Evolutionary conservation across 208 protist species (phyloP).

Genomic region (Novymonas esmeraldas): DNA sequence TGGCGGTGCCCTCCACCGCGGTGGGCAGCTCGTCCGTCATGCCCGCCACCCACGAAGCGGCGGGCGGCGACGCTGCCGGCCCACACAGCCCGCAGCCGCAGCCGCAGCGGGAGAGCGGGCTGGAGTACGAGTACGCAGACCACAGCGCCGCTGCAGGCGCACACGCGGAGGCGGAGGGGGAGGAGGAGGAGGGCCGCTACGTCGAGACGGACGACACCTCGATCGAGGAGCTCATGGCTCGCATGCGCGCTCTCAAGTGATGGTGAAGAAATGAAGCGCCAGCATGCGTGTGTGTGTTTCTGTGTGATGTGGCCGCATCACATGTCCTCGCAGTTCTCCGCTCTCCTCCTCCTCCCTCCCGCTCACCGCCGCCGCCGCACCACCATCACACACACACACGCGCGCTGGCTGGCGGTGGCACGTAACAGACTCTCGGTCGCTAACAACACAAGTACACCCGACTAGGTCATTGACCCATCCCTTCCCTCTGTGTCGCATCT

Average conservation of each 20-base stretch:
- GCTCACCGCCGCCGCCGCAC: not conserved
- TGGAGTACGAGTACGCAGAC: constrained; percentile 48
- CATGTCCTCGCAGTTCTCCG: not conserved
- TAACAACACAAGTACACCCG: too few relatives aligned
- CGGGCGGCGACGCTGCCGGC: not conserved
- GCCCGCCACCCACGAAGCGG: not conserved
- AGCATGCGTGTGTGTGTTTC: not conserved
- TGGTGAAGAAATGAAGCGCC: constrained; percentile 4
- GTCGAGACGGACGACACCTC: constrained; percentile 34
- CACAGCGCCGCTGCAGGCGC: not conserved
- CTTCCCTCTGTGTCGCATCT: not conserved
- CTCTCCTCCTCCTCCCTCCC: not conserved
- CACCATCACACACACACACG: not conserved
- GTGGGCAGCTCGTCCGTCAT: not conserved
- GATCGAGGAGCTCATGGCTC: constrained; percentile 73
- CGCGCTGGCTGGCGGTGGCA: too few relatives aligned
- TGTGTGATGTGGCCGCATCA: too few relatives aligned
- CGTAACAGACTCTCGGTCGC: too few relatives aligned
- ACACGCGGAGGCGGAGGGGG: too few relatives aligned
- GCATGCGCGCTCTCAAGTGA: constrained; percentile 60
- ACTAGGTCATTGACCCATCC: too few relatives aligned
- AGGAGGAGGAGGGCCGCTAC: constrained; percentile 8
- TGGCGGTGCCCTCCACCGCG: constrained; percentile 14
- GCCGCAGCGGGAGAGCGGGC: constrained; percentile 13
- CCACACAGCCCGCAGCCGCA: not conserved